Evolutionary conservation across 495 filamentous ascomycete species (phyloP), one percentile per base, ranked within the genome.

Genomic region (Tuber aestivum): DNA sequence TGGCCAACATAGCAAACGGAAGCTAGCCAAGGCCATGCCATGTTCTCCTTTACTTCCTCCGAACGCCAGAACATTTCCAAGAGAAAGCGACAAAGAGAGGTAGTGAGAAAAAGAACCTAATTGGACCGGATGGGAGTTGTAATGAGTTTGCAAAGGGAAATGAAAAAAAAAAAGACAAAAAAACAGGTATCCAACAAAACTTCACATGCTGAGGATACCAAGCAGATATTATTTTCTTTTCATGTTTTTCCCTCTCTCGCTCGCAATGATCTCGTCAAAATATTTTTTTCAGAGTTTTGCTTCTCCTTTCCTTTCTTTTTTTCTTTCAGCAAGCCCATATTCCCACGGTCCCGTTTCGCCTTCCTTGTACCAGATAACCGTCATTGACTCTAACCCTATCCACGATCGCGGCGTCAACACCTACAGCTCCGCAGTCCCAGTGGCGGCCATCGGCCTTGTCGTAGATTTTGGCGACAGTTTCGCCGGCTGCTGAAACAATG

Each of bases 381-480:
- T 99, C 95, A 84, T 94, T 93, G 73, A 98, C 90, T 70, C 94
- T 89, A 41, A 98, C 96, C 61, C 87, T 90, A 83, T 98, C 94
- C 41, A 98, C 90, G n/a, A 90, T 88, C 71, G 87, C 89, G 14
- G 86, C 90, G 41, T 86, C 85, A 65, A 75, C 71, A 23, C 87
- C 81, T 44, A 93, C 94, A 0, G 93, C 90, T 32, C 95, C 95
- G 84, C 95, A 99, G 83, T 98, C 94, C 95, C 95, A 98, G 83
- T 97, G 96, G 75, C 92, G 86, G 18, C 93, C 94, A 80, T 99
- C 95, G 6, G 92, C 91, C 88, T 98, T 98, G 85, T 99, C 95
- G 84, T 98, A 98, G 70, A 98, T 91, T 85, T 99, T 99, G 77
- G 94, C 93, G 41, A 97, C 93, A 79, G 91, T 91, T 83, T 98